Conservation (phyloP, 768 basidiomycete genomes). For the Basidioascus undulatus region DNA sequence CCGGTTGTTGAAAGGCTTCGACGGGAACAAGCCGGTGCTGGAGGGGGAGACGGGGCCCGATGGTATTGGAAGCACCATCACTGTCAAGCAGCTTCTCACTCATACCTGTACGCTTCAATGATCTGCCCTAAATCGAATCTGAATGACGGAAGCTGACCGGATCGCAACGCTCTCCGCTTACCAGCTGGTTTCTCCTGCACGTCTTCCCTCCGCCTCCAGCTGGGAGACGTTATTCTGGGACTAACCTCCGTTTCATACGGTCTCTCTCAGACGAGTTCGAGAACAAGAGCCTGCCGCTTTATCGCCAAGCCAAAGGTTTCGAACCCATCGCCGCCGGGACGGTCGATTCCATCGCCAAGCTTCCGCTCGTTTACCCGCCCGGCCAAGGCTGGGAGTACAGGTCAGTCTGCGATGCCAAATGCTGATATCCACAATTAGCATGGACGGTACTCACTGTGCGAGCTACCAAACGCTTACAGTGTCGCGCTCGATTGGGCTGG, state of each 20-base stretch:
- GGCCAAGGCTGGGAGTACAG: too few species aligned
- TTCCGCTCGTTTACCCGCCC: too few species aligned
- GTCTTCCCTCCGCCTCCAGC: too few species aligned
- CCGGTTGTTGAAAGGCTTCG: neutral
- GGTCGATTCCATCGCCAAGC: too few species aligned
- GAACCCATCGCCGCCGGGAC: too few species aligned
- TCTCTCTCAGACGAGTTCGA: neutral
- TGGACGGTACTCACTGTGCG: too few species aligned
- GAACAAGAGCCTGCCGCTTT: neutral
- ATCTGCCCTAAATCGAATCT: neutral
- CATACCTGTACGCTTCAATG: neutral
- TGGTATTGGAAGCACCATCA: too few species aligned
- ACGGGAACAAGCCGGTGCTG: neutral
- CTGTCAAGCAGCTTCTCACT: constrained; percentile 1
- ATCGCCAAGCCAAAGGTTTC: too few species aligned
- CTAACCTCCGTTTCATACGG: neutral
- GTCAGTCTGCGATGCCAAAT: too few species aligned
- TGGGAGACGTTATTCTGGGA: neutral
- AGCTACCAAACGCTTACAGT: too few species aligned
- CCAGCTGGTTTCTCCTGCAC: neutral
- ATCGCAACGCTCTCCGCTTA: neutral
- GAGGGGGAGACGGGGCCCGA: neutral
- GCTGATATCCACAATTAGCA: too few species aligned
- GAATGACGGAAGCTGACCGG: neutral
- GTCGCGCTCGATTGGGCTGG: too few species aligned